phyloP scores from a whole-genome alignment of 495 filamentous ascomycete species.

The Melanomma pulvis-pyrius region DNA sequence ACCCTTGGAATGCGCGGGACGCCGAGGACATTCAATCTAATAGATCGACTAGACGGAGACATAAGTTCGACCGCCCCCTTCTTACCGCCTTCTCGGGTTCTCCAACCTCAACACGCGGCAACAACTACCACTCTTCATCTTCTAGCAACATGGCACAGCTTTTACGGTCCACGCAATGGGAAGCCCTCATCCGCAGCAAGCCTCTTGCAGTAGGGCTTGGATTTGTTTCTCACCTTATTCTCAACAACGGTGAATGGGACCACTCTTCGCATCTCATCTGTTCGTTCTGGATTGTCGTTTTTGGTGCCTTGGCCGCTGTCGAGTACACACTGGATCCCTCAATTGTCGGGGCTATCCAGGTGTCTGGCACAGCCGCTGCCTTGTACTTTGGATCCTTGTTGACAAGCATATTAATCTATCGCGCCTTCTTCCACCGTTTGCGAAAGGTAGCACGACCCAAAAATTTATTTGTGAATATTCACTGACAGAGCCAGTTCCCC shows the following conservation, averaged over 20 bases:
- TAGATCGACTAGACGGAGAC: too few species aligned
- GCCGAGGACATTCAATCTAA: too few species aligned
- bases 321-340: conserved; percentile 15
- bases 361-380: background rate
- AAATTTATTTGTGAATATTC: background rate
- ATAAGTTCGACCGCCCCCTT: too few species aligned
- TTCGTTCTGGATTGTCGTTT: background rate
- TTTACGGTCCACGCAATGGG: background rate
- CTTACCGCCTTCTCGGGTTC: too few species aligned
- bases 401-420: conserved; percentile 30
- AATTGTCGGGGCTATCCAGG: background rate
- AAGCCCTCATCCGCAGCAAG: conserved; percentile 20
- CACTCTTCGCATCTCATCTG: conserved; percentile 6
- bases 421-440: conserved; percentile 31
- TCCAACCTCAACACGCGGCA: too few species aligned
- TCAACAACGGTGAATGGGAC: conserved; percentile 19
- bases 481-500: conserved; percentile 24
- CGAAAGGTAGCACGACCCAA: conserved; percentile 15
- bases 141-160: conserved; percentile 1
- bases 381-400: conserved; percentile 23
- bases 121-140: too few species aligned
- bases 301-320: background rate
- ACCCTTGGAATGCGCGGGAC: too few species aligned
- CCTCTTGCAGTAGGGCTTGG: conserved; percentile 10
- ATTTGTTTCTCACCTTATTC: conserved; percentile 6